phyloP scores from a whole-genome alignment of 2,329 filamentous ascomycete species.

The Zasmidium angulare region DNA sequence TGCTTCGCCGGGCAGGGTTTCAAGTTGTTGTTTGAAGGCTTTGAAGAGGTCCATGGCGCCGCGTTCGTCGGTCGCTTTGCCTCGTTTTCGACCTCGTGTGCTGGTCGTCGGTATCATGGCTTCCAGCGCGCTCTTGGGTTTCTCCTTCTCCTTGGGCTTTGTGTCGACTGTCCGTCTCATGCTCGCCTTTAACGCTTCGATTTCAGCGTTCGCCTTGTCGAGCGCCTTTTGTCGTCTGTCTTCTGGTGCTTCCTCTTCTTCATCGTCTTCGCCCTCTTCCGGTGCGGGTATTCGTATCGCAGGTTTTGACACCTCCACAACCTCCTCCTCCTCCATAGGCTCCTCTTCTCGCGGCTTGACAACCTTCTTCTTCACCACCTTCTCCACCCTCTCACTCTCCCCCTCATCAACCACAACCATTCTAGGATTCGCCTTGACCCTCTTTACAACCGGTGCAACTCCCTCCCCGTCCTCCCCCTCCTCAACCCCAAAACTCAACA shows the following conservation, averaged over 20 bases:
- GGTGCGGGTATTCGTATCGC: neutral
- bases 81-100: conserved; percentile 68
- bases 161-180: conserved; percentile 64
- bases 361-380: conserved; percentile 12
- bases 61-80: conserved; percentile 50
- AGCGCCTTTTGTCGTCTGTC: conserved; percentile 39
- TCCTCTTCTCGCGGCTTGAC: conserved; percentile 13
- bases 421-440: conserved; percentile 75
- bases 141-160: conserved; percentile 48
- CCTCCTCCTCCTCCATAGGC: conserved; percentile 11
- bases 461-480: conserved; percentile 62
- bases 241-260: conserved; percentile 27
- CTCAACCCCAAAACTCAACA: conserved; percentile 73
- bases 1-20: conserved; percentile 38
- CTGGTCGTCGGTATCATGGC: conserved; percentile 72
- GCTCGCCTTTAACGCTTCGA: conserved; percentile 75
- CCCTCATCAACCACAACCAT: conserved; percentile 56
- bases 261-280: conserved; percentile 11
- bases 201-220: conserved; percentile 74
- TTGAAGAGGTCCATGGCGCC: conserved; percentile 70
- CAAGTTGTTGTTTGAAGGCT: conserved; percentile 77
- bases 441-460: conserved; percentile 65
- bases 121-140: conserved; percentile 68
- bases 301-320: conserved; percentile 1
- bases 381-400: conserved; percentile 24